Evolutionary conservation across 2,329 filamentous ascomycete species (phyloP).

Genomic region (Trichoderma koningiopsis): DNA sequence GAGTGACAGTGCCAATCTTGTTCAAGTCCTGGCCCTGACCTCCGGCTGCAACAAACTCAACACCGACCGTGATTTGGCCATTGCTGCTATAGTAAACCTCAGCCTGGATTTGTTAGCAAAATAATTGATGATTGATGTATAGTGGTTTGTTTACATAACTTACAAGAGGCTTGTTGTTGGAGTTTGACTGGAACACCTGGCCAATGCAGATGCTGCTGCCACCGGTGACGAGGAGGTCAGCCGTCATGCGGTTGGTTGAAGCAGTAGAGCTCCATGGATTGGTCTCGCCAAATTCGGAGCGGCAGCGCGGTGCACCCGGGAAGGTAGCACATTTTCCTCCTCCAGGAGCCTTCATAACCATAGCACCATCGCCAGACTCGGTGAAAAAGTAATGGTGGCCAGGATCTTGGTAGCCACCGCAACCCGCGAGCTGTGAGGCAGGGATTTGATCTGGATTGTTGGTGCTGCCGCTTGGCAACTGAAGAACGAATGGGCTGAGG

Average conservation of each 20-base stretch:
- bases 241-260: slow-evolving; percentile 10
- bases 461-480: slow-evolving; percentile 41
- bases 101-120: background rate
- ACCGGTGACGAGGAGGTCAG: slow-evolving; percentile 32
- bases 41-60: slow-evolving; percentile 6
- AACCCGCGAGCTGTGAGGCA: slow-evolving; percentile 38
- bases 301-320: slow-evolving; percentile 44
- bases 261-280: slow-evolving; percentile 40
- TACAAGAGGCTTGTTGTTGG: slow-evolving; percentile 10
- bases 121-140: background rate
- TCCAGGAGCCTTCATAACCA: slow-evolving; percentile 46
- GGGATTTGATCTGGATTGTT: slow-evolving; percentile 32
- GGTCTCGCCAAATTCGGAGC: slow-evolving; percentile 45
- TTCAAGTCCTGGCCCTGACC: slow-evolving; percentile 8
- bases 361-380: slow-evolving; percentile 35
- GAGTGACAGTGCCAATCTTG: slow-evolving; percentile 4
- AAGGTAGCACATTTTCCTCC: slow-evolving; percentile 43
- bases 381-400: slow-evolving; percentile 41
- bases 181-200: slow-evolving; percentile 13
- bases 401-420: slow-evolving; percentile 38
- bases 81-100: background rate
- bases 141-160: background rate
- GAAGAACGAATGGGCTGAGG: slow-evolving; percentile 40
- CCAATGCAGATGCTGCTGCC: slow-evolving; percentile 8
- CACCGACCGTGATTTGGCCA: slow-evolving; percentile 9